Evolutionary conservation across 257 asterid genomes (phyloP), one percentile per base, ranked within the genome.

Genomic region (Solanum bulbocastanum): DNA sequence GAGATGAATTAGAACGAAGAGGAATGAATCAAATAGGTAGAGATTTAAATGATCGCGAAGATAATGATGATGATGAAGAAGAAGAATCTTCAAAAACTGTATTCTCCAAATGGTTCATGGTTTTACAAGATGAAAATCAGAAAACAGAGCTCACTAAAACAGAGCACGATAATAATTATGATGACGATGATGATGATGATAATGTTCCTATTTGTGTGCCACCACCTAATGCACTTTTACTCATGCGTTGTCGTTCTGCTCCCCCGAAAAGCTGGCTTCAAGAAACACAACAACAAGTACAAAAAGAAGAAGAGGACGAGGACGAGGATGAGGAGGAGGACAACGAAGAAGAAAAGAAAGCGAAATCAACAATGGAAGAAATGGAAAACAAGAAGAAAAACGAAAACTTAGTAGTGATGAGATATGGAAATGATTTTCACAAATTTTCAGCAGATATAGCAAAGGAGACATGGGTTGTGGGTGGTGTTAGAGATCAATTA

Each of bases 211-310:
- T 25, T 42, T 39, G 90, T n/a, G 90, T 87, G 10, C 92, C 95
- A 16, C 98, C 98, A 65, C 89, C 93, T 13, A 96, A 96, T 86
- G 98, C 98, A 6, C 87, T 96, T 46, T 83, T 96, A 74, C 94
- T 96, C 5, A 96, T 96, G 98, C 92, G 98, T 4, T 96, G 98
- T 85, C 93, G 98, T 22, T 96, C 98, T 23, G 98, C 98, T 87
- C 98, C 98, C 20, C 94, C 96, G 13, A 93, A 94, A 91, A 94
- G 93, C 82, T 93, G 98, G 98, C 88, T 92, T 37, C 94, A 93
- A 87, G 94, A 92, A 88, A 87, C 37, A 33, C 92, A 92, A 33
- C 87, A 89, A 78, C 22, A 86, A 56, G 69, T 73, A 36, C 83
- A 75, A 66, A 36, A 82, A 10, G 66, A 88, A 0, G 75, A 87